Percentiles rank a stretch among this genome's conserved stretches.
Conservation (phyloP, 208 protist genomes). For the Wallacemonas sp. region DNA sequence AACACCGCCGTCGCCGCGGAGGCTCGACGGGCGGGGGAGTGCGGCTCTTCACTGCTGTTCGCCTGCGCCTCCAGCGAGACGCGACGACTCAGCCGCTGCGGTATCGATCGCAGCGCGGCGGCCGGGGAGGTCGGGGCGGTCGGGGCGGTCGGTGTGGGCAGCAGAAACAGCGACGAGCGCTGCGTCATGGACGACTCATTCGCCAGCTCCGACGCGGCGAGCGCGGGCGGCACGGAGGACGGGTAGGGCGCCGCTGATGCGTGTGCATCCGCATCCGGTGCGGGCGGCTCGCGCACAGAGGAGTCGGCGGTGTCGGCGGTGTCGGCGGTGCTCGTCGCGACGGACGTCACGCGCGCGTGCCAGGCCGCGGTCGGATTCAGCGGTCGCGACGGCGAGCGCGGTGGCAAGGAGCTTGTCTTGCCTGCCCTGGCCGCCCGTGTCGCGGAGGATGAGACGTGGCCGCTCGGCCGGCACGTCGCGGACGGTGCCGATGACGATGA, state of each 20-base stretch:
- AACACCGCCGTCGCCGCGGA: constrained; percentile 5
- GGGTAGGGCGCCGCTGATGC: not conserved
- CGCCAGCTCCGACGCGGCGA: not conserved
- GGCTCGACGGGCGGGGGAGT: constrained; percentile 1
- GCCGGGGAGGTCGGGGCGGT: constrained; percentile 2
- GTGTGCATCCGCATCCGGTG: too few species aligned
- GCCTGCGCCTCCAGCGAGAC: not conserved
- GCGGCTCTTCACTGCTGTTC: not conserved
- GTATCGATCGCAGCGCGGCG: too few species aligned
- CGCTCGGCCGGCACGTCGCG: too few species aligned
- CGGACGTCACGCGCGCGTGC: too few species aligned
- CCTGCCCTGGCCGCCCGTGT: too few species aligned
- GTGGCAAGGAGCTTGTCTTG: constrained; percentile 2
- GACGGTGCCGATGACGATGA: too few species aligned
- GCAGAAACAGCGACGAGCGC: not conserved
- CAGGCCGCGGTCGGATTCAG: too few species aligned
- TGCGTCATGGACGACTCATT: not conserved
- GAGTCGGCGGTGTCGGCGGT: too few species aligned
- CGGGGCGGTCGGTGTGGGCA: constrained; percentile 2
- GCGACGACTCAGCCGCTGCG: not conserved
- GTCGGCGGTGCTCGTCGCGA: too few species aligned
- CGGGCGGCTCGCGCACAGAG: too few species aligned
- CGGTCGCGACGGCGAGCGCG: constrained; percentile 12
- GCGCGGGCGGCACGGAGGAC: not conserved
- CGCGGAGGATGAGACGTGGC: too few species aligned